Evolutionary conservation across 73 alveolate genomes (phyloP), one percentile per base, ranked within the genome.

Genomic region (Urostyla sp.): DNA sequence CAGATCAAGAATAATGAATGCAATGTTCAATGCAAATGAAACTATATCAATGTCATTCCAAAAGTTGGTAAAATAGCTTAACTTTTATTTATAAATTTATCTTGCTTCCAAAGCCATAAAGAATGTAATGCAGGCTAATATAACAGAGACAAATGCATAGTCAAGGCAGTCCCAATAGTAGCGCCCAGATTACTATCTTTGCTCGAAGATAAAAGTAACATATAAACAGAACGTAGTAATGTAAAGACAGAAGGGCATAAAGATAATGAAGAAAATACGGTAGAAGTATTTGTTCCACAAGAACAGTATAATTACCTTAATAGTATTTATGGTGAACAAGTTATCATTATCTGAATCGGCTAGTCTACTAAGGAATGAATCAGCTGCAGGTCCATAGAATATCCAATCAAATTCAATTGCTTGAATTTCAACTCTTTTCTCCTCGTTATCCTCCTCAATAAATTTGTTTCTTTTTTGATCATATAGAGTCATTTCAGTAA

Each of bases 21-120:
- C 16, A 10, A 53, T 6, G 40, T 82, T 82, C 13, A 82, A 50
- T 11, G 34, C 80, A 26, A 82, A 37, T 13, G 91, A 82, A 0
- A 40, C 21, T 6, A 82, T 15, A 54, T 82, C 91, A 35, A 82
- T 13, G 43, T 40, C 24, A 54, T 81, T 81, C 91, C 91, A 81
- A 27, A 81, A 81, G 13, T 67, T 58, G 36, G 51, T 52, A 31
- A 81, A 34, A 58, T 81, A 81, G 50, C 16, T 34, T 36, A 6
- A 15, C 23, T 35, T 56, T 24, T 43, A 52, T n/a, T 13, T 21
- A n/a, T 23, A 27, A 18, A 67, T 21, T 51, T 81, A 40, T 16
- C 11, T 52, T 30, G 72, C 15, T 54, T 67, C 85, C 10, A 81
- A 37, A 5, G 30, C n/a, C 0, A 81, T 32, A 54, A 81, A 81